These are phyloP conservation scores for Colletotrichum sp. DNA, from an alignment of 2,329 filamentous ascomycete genomes.

Conservation along the genomic window DNA sequence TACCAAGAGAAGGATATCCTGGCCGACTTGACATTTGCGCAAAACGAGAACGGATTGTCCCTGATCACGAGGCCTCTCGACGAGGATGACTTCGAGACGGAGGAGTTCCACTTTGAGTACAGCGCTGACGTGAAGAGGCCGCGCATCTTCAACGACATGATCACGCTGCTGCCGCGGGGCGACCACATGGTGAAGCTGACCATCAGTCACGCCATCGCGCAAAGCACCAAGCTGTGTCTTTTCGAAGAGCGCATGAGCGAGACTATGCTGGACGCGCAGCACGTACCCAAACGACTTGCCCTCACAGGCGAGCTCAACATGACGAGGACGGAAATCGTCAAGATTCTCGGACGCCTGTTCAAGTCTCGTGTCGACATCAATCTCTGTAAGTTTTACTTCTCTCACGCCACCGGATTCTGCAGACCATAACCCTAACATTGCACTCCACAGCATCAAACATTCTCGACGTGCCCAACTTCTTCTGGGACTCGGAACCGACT, in stretches of 20 bases:
- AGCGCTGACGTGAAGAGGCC: slow-evolving; percentile 84
- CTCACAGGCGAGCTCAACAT: slow-evolving; percentile 90
- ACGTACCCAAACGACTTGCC: slow-evolving; percentile 88
- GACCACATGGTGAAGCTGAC: slow-evolving; percentile 99
- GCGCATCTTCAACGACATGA: slow-evolving; percentile 98
- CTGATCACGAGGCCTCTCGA: slow-evolving; percentile 81
- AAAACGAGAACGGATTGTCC: slow-evolving; percentile 65
- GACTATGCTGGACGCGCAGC: slow-evolving; percentile 91
- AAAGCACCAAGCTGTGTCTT: slow-evolving; percentile 94
- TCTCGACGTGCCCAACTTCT: slow-evolving; percentile 94
- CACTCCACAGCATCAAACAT: slow-evolving; percentile 79
- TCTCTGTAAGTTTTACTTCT: slow-evolving; percentile 71
- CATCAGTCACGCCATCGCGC: slow-evolving; percentile 95
- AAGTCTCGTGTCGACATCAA: slow-evolving; percentile 97
- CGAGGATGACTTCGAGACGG: slow-evolving; percentile 93
- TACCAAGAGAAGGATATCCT: slow-evolving; percentile 95
- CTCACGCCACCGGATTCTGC: background rate
- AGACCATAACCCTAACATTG: background rate
- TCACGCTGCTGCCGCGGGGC: slow-evolving; percentile 84
- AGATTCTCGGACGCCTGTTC: slow-evolving; percentile 88
- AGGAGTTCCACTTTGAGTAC: slow-evolving; percentile 99
- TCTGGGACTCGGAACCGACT: slow-evolving; percentile 97
- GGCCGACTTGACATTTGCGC: slow-evolving; percentile 90
- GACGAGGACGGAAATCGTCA: slow-evolving; percentile 89
- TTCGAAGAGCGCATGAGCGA: slow-evolving; percentile 96